Evolutionary conservation across 495 filamentous ascomycete species (phyloP).

Genomic region (Barbatosphaeria neglecta): DNA sequence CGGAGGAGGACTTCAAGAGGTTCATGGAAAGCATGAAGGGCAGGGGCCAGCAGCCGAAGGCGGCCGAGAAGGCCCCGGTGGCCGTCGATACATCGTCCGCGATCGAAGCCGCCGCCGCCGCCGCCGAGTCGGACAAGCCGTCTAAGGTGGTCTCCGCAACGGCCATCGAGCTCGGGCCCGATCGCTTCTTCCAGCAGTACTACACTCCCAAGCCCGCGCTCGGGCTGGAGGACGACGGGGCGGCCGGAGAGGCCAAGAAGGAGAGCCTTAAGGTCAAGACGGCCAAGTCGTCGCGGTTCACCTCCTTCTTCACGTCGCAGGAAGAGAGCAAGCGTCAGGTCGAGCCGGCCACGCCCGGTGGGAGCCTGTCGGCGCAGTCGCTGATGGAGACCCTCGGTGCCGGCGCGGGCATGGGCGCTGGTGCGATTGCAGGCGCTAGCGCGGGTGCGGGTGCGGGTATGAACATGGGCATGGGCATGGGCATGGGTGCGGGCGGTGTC

Average conservation of each 20-base stretch:
- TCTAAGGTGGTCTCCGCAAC: conserved; percentile 43
- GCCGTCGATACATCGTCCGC: conserved; percentile 13
- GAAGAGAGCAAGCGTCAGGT: conserved; percentile 45
- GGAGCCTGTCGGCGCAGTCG: conserved; percentile 2
- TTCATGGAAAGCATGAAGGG: conserved; percentile 93
- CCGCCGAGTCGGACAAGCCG: conserved; percentile 28
- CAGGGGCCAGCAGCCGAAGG: conserved; percentile 22
- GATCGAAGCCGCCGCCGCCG: conserved; percentile 14
- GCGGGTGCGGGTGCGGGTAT: too few species aligned
- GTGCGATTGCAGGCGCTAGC: too few species aligned
- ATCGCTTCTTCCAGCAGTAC: conserved; percentile 73
- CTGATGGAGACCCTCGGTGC: background rate
- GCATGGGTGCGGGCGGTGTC: too few species aligned
- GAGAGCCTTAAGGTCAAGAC: conserved; percentile 26
- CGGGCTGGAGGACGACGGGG: conserved; percentile 23
- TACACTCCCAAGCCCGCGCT: conserved; percentile 16
- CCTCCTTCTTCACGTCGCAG: conserved; percentile 65
- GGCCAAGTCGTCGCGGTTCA: conserved; percentile 67
- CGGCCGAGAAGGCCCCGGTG: conserved; percentile 38
- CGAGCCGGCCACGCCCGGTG: conserved; percentile 34
- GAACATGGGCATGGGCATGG: background rate
- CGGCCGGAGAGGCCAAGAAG: conserved; percentile 28
- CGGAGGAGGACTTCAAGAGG: conserved; percentile 84
- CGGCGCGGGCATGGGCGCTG: background rate
- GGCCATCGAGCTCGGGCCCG: conserved; percentile 54